A percentile compares a stretch with the other conserved stretches of the same genome.
These are phyloP conservation scores for Acacia pycnantha DNA, from an alignment of 331 rosid genomes.

Conservation along the genomic window DNA sequence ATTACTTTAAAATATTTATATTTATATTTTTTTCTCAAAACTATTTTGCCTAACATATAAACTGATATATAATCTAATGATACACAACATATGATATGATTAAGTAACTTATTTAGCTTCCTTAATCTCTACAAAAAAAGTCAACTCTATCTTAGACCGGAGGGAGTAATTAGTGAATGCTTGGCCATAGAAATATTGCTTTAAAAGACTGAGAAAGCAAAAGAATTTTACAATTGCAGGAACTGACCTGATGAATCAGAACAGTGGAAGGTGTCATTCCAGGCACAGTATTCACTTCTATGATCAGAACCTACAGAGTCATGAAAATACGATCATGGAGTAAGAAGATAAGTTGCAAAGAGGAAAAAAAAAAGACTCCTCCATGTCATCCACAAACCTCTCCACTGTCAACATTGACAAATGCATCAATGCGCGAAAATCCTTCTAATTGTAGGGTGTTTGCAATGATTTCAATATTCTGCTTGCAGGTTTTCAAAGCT, in stretches of 20 bases:
- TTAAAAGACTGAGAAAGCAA: conserved; percentile 8
- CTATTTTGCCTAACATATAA: too few species aligned
- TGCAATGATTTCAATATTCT: conserved; percentile 70
- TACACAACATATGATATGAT: too few species aligned
- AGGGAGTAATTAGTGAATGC: neutral
- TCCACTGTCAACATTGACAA: conserved; percentile 83
- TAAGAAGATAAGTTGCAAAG: conserved; percentile 22
- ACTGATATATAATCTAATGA: too few species aligned
- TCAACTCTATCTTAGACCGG: too few species aligned
- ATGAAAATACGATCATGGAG: conserved; percentile 26
- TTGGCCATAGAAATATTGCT: neutral
- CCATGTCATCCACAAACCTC: conserved; percentile 52
- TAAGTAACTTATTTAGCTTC: too few species aligned
- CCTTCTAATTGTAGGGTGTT: conserved; percentile 84
- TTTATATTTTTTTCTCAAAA: too few species aligned
- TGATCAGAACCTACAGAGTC: conserved; percentile 65
- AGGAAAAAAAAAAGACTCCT: neutral
- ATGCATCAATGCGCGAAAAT: conserved; percentile 93
- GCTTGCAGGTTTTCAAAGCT: conserved; percentile 72
- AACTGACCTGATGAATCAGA: conserved; percentile 85
- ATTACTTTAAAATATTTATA: too few species aligned
- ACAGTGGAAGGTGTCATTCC: conserved; percentile 99
- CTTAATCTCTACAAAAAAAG: too few species aligned
- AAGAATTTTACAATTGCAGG: neutral
- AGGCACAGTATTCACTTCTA: conserved; percentile 95